Evolutionary conservation across 352 stramenopile species (phyloP), one percentile per base, ranked within the genome.

Genomic region (Phytophthora pinifolia): DNA sequence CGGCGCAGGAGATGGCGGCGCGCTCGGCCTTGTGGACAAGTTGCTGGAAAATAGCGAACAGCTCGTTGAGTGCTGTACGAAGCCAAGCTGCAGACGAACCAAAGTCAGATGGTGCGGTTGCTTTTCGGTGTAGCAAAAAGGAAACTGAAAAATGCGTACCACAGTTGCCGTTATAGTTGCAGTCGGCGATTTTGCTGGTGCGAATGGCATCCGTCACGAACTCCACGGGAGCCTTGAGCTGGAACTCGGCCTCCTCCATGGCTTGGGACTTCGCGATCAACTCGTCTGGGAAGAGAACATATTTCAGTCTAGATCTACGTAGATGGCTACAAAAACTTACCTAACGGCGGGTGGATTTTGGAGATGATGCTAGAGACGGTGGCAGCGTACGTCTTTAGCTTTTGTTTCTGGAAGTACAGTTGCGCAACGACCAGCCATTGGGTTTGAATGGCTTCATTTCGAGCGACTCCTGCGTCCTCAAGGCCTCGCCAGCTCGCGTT

Each of bases 201-300:
- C 76, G 77, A 6, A 89, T 70, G 3, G 57, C 57, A 20, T 80
- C 62, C 0, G 73, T 88, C 48, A 79, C 76, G 49, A 79, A 85
- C 55, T 89, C 75, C 27, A 88, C 66, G 0, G 70, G 46, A 2
- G 58, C 55, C 42, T 92, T 86, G 43, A 92, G 59, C 10, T 58
- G 46, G 25, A 85, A 88, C 52, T 89, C 78, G 0, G 76, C 74
- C 6, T 54, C 54, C 42, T 88, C 79, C 62, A 92, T 74, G 12
- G 65, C 60, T 9, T 45, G 44, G 0, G 76, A 85, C 37, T 79
- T 76, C 8, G 29, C 6, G 14, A 74, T 65, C 2, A 88, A 37
- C 0, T 64, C 49, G 9, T 75, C 63, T 81, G 35, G 17, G 20
- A 9, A 8, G 8, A 39, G n/a, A 43, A n/a, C n/a, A 4, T 39